Percentiles rank a stretch among this genome's conserved stretches.
Conservation (phyloP, 208 protist genomes). For the Vickermania ingenoplastis region DNA sequence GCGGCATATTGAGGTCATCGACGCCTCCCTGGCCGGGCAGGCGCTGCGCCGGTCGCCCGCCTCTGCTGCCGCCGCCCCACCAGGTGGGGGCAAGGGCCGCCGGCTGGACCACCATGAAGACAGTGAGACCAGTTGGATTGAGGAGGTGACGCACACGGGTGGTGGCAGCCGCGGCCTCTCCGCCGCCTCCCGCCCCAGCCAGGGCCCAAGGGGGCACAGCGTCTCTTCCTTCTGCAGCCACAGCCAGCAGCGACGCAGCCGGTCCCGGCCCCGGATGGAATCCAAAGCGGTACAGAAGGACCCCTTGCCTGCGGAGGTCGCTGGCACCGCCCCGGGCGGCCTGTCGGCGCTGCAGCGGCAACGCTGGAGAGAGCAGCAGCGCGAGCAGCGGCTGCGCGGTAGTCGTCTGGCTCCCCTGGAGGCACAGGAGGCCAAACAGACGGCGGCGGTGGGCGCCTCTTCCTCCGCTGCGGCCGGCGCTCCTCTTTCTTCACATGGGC, state of each 20-base stretch:
- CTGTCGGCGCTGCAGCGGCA: not conserved
- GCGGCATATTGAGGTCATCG: constrained; percentile 25
- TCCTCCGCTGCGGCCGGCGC: no score
- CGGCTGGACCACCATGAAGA: not conserved
- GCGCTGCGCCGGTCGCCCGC: not conserved
- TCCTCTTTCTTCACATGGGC: no score
- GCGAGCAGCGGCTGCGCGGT: not conserved
- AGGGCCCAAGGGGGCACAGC: not conserved
- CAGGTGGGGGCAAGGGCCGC: not conserved
- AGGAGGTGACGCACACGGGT: not conserved
- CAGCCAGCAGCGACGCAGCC: not conserved
- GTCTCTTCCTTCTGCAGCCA: not conserved
- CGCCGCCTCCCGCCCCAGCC: not conserved
- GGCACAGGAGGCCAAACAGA: not conserved
- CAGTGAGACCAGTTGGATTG: not conserved
- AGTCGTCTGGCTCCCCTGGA: no score
- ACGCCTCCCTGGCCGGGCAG: constrained; percentile 1
- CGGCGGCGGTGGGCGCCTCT: no score
- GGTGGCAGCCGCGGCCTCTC: not conserved
- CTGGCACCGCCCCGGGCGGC: not conserved
- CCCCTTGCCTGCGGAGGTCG: not conserved
- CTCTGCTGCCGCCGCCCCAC: not conserved
- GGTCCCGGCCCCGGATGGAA: not conserved
- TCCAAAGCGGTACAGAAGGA: not conserved
- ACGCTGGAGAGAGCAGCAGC: not conserved